Conservation (phyloP, 768 basidiomycete species). For the Suillus decipiens region DNA sequence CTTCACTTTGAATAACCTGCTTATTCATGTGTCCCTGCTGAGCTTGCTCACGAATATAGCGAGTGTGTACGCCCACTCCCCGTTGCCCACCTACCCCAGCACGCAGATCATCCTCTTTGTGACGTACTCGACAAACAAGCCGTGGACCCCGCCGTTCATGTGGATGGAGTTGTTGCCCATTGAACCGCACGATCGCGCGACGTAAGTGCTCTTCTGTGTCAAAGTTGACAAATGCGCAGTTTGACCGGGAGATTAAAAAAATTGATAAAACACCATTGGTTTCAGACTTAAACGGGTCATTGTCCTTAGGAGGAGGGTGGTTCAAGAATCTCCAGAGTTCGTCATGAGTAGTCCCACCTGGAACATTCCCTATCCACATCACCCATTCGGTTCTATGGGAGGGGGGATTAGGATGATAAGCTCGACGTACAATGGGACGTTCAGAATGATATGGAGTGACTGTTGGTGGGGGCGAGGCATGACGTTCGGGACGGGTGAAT, state of each 20-base stretch:
- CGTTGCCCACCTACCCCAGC: constrained; percentile 93
- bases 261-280: constrained; percentile 73
- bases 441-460: constrained; percentile 20
- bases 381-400: constrained; percentile 86
- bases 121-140: constrained; percentile 81
- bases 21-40: constrained; percentile 34
- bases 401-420: constrained; percentile 73
- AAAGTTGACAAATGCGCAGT: constrained; percentile 93
- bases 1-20: constrained; percentile 17
- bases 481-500: background rate
- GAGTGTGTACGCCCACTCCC: constrained; percentile 78
- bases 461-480: constrained; percentile 11
- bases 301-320: constrained; percentile 23
- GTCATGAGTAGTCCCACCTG: constrained; percentile 76
- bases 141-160: constrained; percentile 71
- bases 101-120: constrained; percentile 80
- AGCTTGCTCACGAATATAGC: constrained; percentile 74
- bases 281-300: background rate
- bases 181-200: constrained; percentile 69
- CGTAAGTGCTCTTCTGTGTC: constrained; percentile 60
- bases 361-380: constrained; percentile 96
- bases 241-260: constrained; percentile 93
- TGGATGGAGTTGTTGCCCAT: constrained; percentile 69
- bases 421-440: constrained; percentile 43
- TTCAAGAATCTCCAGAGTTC: constrained; percentile 89